A percentile compares a stretch with the other conserved stretches of the same genome.
Conservation (phyloP, 176 grass and related monocot genomes). For the Oryza meridionalis region DNA sequence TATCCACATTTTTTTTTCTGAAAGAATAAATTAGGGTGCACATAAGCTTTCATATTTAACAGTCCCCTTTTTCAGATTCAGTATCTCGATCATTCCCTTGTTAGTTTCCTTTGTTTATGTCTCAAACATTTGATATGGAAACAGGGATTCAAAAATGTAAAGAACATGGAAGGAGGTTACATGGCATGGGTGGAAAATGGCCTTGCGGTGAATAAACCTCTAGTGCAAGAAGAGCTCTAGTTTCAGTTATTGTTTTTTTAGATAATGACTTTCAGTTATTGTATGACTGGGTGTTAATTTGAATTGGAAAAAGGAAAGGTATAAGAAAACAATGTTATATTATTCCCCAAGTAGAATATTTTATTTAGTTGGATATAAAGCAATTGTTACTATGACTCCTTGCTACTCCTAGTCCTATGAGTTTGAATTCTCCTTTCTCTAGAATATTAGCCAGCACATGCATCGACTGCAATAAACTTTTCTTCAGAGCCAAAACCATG, state of each 20-base stretch:
- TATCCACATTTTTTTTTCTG: too few relatives aligned
- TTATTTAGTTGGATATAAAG: too few relatives aligned
- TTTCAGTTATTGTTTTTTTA: not conserved
- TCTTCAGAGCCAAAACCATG: too few relatives aligned
- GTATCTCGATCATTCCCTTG: not conserved
- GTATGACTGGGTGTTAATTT: not conserved
- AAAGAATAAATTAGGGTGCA: not conserved
- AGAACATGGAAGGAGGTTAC: constrained; percentile 74
- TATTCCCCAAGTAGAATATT: too few relatives aligned
- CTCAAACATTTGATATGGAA: constrained; percentile 29
- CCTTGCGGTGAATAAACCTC: constrained; percentile 47
- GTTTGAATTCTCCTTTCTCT: too few relatives aligned
- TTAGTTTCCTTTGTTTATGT: not conserved
- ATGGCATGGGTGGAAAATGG: constrained; percentile 56
- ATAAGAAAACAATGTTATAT: not conserved
- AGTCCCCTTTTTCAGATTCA: not conserved
- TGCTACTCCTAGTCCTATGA: too few relatives aligned
- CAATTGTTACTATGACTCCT: too few relatives aligned
- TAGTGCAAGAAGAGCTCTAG: constrained; percentile 37
- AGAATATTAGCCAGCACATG: too few relatives aligned
- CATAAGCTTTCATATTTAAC: not conserved
- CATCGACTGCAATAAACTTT: too few relatives aligned
- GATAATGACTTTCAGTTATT: not conserved
- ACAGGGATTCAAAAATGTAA: constrained; percentile 66
- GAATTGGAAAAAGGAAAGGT: not conserved